A percentile compares a stretch with the other conserved stretches of the same genome.
Evolutionary conservation across 495 filamentous ascomycete species (phyloP).

Genomic region (Darksidea phi): DNA sequence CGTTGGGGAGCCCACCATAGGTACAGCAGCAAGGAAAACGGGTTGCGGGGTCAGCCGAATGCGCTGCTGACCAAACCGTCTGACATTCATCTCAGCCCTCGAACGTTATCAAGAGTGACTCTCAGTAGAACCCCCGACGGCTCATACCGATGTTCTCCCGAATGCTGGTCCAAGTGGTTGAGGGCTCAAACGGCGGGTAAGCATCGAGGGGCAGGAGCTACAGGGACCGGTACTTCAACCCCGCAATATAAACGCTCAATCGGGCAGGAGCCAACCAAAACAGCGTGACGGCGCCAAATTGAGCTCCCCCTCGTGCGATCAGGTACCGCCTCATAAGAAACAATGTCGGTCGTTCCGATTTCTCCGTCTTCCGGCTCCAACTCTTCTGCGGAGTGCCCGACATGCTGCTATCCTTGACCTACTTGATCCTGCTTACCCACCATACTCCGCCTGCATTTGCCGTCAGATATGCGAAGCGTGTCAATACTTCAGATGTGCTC

Average conservation of each 20-base stretch:
- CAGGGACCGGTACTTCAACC: conserved; percentile 15
- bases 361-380: too few species aligned
- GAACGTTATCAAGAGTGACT: too few species aligned
- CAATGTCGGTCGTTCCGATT: too few species aligned
- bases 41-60: conserved; percentile 1
- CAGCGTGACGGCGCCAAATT: conserved; percentile 6
- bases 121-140: too few species aligned
- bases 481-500: conserved; percentile 15
- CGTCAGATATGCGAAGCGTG: conserved; percentile 1
- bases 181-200: conserved; percentile 1
- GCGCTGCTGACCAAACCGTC: background rate
- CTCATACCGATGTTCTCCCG: too few species aligned
- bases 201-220: background rate
- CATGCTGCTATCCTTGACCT: background rate
- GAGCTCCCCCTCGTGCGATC: background rate
- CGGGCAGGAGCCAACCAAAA: conserved; percentile 14
- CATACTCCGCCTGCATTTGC: background rate
- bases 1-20: background rate
- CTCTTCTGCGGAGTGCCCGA: background rate
- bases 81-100: background rate
- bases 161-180: background rate
- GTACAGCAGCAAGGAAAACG: conserved; percentile 7
- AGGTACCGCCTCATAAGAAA: too few species aligned
- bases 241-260: conserved; percentile 26
- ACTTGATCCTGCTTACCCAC: background rate